Evolutionary conservation across 1,139 yeast genomes (phyloP).

Genomic region (Zygosaccharomyces pseudobailii): DNA sequence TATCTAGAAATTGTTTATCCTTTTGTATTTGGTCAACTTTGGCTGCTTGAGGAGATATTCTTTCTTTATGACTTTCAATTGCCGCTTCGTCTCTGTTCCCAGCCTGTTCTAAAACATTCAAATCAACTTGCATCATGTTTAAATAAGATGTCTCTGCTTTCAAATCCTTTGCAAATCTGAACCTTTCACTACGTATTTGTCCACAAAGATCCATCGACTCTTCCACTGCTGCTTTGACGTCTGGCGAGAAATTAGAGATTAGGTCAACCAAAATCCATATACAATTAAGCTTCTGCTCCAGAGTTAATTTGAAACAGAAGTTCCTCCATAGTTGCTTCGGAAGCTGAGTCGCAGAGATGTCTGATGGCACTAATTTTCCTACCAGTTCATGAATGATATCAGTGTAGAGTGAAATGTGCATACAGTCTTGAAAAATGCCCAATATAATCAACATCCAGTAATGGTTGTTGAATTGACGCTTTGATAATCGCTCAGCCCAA

Average conservation of each 20-base stretch:
- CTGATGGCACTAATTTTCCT: conserved; percentile 24
- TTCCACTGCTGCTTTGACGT: conserved; percentile 31
- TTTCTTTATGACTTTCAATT: conserved; percentile 5
- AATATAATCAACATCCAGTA: conserved; percentile 76
- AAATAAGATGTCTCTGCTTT: conserved; percentile 17
- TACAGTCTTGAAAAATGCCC: conserved; percentile 53
- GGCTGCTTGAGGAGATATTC: conserved; percentile 13
- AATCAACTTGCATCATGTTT: conserved; percentile 9
- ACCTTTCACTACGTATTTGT: conserved; percentile 33
- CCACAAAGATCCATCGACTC: conserved; percentile 32
- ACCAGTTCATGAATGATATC: conserved; percentile 22
- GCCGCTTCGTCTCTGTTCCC: conserved; percentile 3
- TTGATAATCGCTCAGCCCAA: conserved; percentile 76
- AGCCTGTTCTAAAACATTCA: conserved; percentile 6
- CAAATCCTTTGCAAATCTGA: conserved; percentile 25
- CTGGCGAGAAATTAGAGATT: conserved; percentile 28
- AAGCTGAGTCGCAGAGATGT: conserved; percentile 23
- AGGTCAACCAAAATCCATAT: conserved; percentile 33
- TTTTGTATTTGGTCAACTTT: conserved; percentile 42
- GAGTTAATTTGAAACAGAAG: conserved; percentile 27
- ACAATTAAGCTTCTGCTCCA: conserved; percentile 26
- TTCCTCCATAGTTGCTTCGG: conserved; percentile 34
- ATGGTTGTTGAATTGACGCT: conserved; percentile 75
- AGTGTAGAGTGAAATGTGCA: conserved; percentile 29
- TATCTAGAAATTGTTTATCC: conserved; percentile 50